Conservation (phyloP, 371 early-diverging fungal species). For the Apophysomyces variabilis region DNA sequence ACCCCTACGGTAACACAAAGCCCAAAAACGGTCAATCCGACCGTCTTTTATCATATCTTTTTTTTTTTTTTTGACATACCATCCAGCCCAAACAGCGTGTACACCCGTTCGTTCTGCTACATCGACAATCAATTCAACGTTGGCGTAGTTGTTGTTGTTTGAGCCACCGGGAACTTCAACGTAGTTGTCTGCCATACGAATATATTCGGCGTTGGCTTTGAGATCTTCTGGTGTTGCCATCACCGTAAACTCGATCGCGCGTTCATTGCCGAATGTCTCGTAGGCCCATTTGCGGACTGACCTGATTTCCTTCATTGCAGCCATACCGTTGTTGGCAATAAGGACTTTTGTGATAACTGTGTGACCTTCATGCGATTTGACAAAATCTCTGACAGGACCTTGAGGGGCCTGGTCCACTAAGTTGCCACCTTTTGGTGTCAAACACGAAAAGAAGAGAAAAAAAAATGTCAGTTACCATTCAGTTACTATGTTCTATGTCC, state of each 20-base stretch:
- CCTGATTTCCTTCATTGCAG: constrained; percentile 98
- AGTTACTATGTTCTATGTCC: too few relatives aligned
- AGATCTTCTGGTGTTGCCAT: constrained; percentile 99
- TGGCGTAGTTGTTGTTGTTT: constrained; percentile 98
- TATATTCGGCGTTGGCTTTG: constrained; percentile 96
- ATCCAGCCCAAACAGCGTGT: constrained; percentile 77
- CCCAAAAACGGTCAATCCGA: neutral
- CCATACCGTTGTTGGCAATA: constrained; percentile 99
- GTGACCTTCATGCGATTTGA: constrained; percentile 81
- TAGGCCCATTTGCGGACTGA: constrained; percentile 98
- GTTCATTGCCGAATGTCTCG: constrained; percentile 96
- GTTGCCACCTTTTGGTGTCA: constrained; percentile 59
- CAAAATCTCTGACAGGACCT: constrained; percentile 74
- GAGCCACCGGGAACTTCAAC: constrained; percentile 97
- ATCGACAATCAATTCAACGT: constrained; percentile 97
- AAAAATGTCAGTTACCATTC: neutral
- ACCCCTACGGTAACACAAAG: constrained; percentile 82
- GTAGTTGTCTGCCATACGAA: constrained; percentile 98
- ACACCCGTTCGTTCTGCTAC: constrained; percentile 95
- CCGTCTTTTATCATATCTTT: neutral
- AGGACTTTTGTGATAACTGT: constrained; percentile 89
- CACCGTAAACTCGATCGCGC: constrained; percentile 95
- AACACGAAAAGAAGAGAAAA: neutral
- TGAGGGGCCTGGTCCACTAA: constrained; percentile 58
- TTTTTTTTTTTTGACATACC: constrained; percentile 47